These are phyloP conservation scores for Hypomontagnella submonticulosa DNA, from an alignment of 495 filamentous ascomycete genomes.

Conservation along the genomic window DNA sequence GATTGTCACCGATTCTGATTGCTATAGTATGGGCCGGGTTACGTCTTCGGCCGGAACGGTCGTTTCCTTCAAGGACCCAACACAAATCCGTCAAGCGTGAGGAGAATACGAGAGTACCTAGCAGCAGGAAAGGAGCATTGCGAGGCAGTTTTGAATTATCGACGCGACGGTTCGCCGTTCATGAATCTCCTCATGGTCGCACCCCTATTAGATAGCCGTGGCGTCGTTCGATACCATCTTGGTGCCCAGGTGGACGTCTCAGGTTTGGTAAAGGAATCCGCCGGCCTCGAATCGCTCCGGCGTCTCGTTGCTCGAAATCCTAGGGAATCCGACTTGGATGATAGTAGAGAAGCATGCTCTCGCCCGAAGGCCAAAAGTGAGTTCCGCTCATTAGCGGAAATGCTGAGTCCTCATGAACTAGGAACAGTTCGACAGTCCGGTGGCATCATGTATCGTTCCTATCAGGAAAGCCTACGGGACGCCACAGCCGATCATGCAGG, in stretches of 20 bases:
- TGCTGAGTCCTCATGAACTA: conserved; percentile 70
- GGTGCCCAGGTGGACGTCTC: conserved; percentile 73
- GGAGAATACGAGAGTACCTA: conserved; percentile 67
- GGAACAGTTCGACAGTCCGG: conserved; percentile 66
- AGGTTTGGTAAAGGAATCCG: conserved; percentile 66
- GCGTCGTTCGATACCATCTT: conserved; percentile 68
- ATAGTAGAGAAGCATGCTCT: conserved; percentile 20
- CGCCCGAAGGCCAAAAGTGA: conserved; percentile 46
- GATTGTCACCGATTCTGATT: not conserved
- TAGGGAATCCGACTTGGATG: conserved; percentile 43
- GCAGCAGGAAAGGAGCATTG: conserved; percentile 69
- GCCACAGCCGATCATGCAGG: conserved; percentile 18
- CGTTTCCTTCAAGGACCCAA: conserved; percentile 72
- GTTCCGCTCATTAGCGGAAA: conserved; percentile 66
- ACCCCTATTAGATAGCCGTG: conserved; percentile 69
- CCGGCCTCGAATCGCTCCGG: conserved; percentile 66
- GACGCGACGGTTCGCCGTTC: conserved; percentile 72
- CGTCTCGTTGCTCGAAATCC: conserved; percentile 46
- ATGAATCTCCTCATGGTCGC: conserved; percentile 75
- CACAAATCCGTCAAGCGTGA: conserved; percentile 61
- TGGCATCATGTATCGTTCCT: conserved; percentile 65
- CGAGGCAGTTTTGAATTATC: conserved; percentile 75
- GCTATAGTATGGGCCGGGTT: conserved; percentile 63
- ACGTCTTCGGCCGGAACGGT: conserved; percentile 70
- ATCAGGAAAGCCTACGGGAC: conserved; percentile 54